These are phyloP conservation scores for Phytophthora macrochlamydospora DNA, from an alignment of 352 stramenopile species.

Conservation along the genomic window DNA sequence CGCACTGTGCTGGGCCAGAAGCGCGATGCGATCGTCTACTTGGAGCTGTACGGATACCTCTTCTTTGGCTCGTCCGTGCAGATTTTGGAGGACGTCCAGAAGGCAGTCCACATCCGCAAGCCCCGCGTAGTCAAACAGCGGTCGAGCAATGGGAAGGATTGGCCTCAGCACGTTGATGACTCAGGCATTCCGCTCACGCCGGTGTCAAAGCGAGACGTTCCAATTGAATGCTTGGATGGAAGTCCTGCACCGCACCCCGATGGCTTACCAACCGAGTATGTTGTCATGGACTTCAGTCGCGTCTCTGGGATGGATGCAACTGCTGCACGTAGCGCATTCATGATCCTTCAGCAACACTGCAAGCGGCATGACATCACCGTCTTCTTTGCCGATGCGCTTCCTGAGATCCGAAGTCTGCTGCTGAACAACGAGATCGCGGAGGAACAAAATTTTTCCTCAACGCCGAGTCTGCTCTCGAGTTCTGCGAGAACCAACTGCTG, in stretches of 20 bases:
- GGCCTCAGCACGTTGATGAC: slow-evolving; percentile 26
- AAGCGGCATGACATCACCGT: slow-evolving; percentile 71
- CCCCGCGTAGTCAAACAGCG: slow-evolving; percentile 27
- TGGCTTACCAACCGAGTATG: slow-evolving; percentile 73
- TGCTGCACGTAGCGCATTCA: slow-evolving; percentile 78
- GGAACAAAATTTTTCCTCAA: slow-evolving; percentile 67
- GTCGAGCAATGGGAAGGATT: slow-evolving; percentile 18
- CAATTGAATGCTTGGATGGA: slow-evolving; percentile 77
- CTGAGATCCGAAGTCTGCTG: slow-evolving; percentile 68
- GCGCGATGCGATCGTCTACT: slow-evolving; percentile 72
- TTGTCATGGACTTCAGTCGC: slow-evolving; percentile 90
- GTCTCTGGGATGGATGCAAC: slow-evolving; percentile 91
- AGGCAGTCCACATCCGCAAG: slow-evolving; percentile 70
- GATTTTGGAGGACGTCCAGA: slow-evolving; percentile 83
- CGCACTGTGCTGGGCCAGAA: slow-evolving; percentile 69
- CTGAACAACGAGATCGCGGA: slow-evolving; percentile 81
- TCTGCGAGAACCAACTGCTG: slow-evolving; percentile 75
- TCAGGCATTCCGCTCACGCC: slow-evolving; percentile 56
- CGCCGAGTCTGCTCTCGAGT: slow-evolving; percentile 75
- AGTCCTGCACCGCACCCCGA: slow-evolving; percentile 48
- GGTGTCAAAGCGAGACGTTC: slow-evolving; percentile 52
- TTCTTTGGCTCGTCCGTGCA: slow-evolving; percentile 89
- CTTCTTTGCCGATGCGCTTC: slow-evolving; percentile 72
- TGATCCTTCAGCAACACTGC: slow-evolving; percentile 85
- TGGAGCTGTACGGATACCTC: slow-evolving; percentile 85